phyloP scores from a whole-genome alignment of 1,284 basidiomycete genomes.

The Kalmanozyma brasiliensis region DNA sequence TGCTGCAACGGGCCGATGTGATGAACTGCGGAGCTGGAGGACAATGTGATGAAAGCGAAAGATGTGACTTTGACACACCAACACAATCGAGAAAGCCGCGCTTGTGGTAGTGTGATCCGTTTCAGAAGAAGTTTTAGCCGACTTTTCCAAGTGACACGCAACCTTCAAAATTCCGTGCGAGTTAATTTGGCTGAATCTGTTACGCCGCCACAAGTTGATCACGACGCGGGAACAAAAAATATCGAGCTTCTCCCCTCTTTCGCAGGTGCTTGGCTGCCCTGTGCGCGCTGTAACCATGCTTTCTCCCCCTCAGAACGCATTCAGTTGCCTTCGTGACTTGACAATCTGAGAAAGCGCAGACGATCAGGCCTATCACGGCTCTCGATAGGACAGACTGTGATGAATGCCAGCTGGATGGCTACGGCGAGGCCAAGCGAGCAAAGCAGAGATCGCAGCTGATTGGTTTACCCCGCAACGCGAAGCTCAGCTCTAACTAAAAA shows the following conservation, averaged over 20 bases:
- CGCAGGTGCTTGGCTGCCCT: no score
- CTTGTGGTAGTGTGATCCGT: constrained; percentile 20
- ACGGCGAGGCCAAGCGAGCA: no score
- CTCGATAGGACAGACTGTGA: no score
- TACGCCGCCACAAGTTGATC: constrained; percentile 1
- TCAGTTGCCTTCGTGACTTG: no score
- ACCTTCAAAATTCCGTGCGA: constrained; percentile 10
- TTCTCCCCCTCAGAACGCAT: no score
- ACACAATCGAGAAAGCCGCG: not conserved
- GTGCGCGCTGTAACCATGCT: no score
- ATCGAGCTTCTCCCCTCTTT: no score
- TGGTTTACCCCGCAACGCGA: constrained; percentile 25
- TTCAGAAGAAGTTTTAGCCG: constrained; percentile 17
- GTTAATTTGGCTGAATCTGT: constrained; percentile 3
- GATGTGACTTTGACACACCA: constrained; percentile 2
- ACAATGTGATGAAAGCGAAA: not conserved
- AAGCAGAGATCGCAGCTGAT: constrained; percentile 12
- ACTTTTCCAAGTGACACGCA: constrained; percentile 10
- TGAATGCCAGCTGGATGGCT: no score
- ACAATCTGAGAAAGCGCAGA: no score
- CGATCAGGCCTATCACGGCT: no score
- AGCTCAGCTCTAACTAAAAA: constrained; percentile 14
- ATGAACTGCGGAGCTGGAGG: constrained; percentile 1
- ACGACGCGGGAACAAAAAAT: no score
- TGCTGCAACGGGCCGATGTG: not conserved